Base-by-base conservation (phyloP, 345 rosid genomes). In the Lumnitzera littorea region DNA sequence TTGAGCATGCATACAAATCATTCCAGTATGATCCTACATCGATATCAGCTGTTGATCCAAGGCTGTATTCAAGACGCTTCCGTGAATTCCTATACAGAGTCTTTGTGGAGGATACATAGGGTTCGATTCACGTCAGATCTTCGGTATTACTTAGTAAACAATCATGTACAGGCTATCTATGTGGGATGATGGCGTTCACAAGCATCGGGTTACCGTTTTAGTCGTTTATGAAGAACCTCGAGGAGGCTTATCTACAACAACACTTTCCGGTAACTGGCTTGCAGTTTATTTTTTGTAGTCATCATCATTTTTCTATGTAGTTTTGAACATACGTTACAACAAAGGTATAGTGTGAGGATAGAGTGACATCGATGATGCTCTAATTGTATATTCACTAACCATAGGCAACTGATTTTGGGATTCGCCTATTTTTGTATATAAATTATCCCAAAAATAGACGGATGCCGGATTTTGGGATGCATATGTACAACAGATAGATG, bases 21-120 rank as follows among this genome's bases (percentile, higher is more conserved):
- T 84, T 94, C 86, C 99, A 94, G 31, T 83, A 88, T 62, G 97
- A 90, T 69, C 84, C 96, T 0, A 84, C 95, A 46, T 94, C 97
- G 0, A 94, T 94, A 56, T 94, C 99, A 12, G 99, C 99, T 1
- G 99, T 94, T 53, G 96, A 91, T 79, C 99, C 99, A 9, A 94
- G 80, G 80, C 96, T 86, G 56, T 90, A 94, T 66, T 83, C 99
- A 0, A 84, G 70, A 73, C 95, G 99, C 48, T 94, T 94, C 63
- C 80, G 95, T 13, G 99, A 94, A 72, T 94, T 94, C 67, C 80
- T 94, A 60, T 82, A 83, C 74, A 83, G 72, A 83, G 81, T 80
- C 58, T 90, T 94, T 59, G 87, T 81, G 50, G 95, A 94, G 57
- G 97, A 88, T 63, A 64, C 83, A 49, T 90, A 80, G 87, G 31